These are phyloP conservation scores for Talaromyces liani DNA, from an alignment of 495 filamentous ascomycete species.

Conservation along the genomic window DNA sequence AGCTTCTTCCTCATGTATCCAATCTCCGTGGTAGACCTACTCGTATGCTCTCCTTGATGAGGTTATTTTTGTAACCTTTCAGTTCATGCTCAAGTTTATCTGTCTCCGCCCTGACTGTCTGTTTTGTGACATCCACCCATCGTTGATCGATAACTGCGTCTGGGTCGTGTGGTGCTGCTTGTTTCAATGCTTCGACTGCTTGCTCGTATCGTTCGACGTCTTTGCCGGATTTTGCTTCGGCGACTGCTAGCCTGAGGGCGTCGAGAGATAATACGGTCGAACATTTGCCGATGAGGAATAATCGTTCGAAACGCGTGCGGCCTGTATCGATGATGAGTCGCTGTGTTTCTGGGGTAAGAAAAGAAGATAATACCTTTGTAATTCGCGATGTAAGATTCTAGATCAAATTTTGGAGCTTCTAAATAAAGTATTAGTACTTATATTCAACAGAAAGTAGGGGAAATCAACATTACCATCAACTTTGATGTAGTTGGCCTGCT, in stretches of 20 bases:
- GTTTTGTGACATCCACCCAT: slow-evolving; percentile 61
- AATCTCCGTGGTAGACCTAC: slow-evolving; percentile 36
- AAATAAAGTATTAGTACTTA: background rate
- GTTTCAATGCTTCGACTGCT: slow-evolving; percentile 54
- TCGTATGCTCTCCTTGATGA: slow-evolving; percentile 95
- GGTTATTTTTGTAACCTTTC: slow-evolving; percentile 91
- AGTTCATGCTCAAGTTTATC: slow-evolving; percentile 73
- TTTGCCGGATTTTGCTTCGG: slow-evolving; percentile 68
- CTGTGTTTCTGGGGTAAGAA: slow-evolving; percentile 2
- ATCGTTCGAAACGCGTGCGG: slow-evolving; percentile 67
- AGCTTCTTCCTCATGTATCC: background rate
- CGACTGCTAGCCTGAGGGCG: slow-evolving; percentile 68
- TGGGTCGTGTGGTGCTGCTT: slow-evolving; percentile 58
- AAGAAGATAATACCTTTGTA: slow-evolving; percentile 61
- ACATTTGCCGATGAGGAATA: slow-evolving; percentile 70
- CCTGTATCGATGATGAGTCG: slow-evolving; percentile 33
- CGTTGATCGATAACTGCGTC: slow-evolving; percentile 57
- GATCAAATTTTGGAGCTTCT: slow-evolving; percentile 86
- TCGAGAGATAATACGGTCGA: slow-evolving; percentile 73
- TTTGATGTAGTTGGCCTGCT: slow-evolving; percentile 15
- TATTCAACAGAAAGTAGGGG: background rate
- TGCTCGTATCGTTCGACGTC: slow-evolving; percentile 66
- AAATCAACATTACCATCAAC: slow-evolving; percentile 21
- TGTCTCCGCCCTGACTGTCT: slow-evolving; percentile 56
- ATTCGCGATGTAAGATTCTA: slow-evolving; percentile 86